These are phyloP conservation scores for barrel medic (Medicago truncatula) DNA, from an alignment of 306 rosid genomes.

Conservation along the genomic window DNA sequence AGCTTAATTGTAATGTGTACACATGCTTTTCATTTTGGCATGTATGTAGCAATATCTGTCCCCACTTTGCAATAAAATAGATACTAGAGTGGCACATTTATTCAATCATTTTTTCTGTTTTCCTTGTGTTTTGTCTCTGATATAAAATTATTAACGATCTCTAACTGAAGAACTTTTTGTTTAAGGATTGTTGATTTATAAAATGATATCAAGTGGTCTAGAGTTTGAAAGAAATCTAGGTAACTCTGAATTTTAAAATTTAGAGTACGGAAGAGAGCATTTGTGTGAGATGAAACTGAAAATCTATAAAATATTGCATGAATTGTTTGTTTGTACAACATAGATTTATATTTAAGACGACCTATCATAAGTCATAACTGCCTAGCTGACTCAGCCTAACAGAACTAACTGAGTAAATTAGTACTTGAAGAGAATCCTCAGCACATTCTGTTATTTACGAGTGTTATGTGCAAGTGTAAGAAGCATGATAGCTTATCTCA, in stretches of 20 bases:
- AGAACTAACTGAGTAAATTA: neutral
- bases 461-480: neutral
- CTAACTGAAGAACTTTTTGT: neutral
- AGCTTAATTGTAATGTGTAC: neutral
- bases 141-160: conserved; percentile 2
- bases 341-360: neutral
- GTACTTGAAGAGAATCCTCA: neutral
- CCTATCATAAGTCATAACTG: neutral
- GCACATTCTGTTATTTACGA: neutral
- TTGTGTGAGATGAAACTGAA: neutral
- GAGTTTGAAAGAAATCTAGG: conserved; percentile 2
- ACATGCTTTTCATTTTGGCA: conserved; percentile 20
- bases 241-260: neutral
- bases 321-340: neutral
- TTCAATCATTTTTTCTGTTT: conserved; percentile 23
- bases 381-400: conserved; percentile 3
- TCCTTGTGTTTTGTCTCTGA: conserved; percentile 1
- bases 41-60: neutral
- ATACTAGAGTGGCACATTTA: neutral
- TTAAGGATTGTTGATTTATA: neutral
- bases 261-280: neutral
- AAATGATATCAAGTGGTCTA: conserved; percentile 9
- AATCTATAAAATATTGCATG: neutral
- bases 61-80: neutral
- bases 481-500: neutral